A percentile compares a stretch with the other conserved stretches of the same genome.
Evolutionary conservation across 176 grass and related monocot species (phyloP).

Genomic region (Cenchrus purpureus): DNA sequence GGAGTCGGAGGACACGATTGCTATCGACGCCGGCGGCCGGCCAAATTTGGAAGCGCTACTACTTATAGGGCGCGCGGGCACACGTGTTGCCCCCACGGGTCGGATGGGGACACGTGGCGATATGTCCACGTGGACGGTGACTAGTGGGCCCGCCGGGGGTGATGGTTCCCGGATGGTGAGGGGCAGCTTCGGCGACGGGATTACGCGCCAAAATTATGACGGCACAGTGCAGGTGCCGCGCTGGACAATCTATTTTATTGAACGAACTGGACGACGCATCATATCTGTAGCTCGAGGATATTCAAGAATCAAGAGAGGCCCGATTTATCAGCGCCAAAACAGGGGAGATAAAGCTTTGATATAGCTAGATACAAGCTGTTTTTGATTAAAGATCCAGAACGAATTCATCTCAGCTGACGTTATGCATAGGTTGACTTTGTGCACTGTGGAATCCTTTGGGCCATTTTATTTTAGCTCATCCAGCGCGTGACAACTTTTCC

Average conservation of each 20-base stretch:
- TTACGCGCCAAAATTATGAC: conserved; percentile 11
- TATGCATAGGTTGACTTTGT: background rate
- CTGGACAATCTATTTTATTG: background rate
- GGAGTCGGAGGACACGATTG: background rate
- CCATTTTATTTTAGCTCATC: too few relatives aligned
- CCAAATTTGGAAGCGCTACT: conserved; percentile 27
- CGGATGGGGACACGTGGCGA: background rate
- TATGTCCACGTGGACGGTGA: conserved; percentile 33
- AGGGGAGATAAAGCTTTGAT: background rate
- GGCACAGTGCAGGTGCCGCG: background rate
- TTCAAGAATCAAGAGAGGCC: background rate
- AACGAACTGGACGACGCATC: background rate
- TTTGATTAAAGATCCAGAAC: background rate
- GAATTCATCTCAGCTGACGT: background rate
- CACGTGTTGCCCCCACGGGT: background rate
- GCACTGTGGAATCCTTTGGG: background rate
- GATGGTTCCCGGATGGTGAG: conserved; percentile 11
- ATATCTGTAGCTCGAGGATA: background rate
- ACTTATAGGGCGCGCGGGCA: conserved; percentile 15
- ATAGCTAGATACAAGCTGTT: conserved; percentile 1
- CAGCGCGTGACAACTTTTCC: too few relatives aligned
- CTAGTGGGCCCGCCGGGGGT: background rate
- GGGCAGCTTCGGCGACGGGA: conserved; percentile 30
- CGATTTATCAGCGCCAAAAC: background rate
- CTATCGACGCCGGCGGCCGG: background rate